Evolutionary conservation across 108 stramenopile species (phyloP).

Genomic region (Nannochloropsis salina): DNA sequence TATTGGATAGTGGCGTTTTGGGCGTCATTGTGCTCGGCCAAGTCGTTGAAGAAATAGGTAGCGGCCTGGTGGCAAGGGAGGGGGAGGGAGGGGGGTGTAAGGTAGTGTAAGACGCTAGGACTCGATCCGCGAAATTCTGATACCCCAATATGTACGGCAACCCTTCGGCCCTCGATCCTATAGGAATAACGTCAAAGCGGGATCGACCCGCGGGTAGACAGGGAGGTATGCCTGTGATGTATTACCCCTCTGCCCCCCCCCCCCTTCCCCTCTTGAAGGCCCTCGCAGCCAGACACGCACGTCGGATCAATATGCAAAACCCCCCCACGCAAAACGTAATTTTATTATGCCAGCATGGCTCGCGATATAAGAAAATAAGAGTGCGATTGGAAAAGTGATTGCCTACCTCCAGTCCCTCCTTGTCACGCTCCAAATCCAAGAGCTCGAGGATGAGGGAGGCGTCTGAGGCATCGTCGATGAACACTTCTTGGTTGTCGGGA

Average conservation of each 20-base stretch:
- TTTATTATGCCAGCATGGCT: too few species aligned
- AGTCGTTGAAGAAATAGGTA: neutral
- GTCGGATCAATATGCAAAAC: too few species aligned
- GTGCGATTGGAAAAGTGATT: too few species aligned
- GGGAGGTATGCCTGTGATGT: too few species aligned
- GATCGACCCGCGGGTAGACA: too few species aligned
- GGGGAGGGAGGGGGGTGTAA: neutral
- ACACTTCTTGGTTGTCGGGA: slow-evolving; percentile 8
- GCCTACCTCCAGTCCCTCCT: neutral
- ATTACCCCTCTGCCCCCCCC: neutral
- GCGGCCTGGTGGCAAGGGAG: neutral
- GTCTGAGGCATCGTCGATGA: neutral
- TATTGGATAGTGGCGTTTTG: neutral
- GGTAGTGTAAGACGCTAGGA: too few species aligned
- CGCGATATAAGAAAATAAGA: too few species aligned
- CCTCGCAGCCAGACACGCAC: neutral
- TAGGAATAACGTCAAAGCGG: too few species aligned
- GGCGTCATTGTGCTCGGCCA: slow-evolving; percentile 11
- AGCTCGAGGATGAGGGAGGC: neutral
- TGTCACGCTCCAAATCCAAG: neutral
- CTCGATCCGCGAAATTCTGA: too few species aligned
- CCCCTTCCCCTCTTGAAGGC: neutral
- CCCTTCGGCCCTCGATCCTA: too few species aligned
- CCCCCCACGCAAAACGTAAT: too few species aligned
- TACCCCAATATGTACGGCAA: too few species aligned